Conservation (phyloP, 2,329 filamentous ascomycete species). For the Hypoxylon sp. region DNA sequence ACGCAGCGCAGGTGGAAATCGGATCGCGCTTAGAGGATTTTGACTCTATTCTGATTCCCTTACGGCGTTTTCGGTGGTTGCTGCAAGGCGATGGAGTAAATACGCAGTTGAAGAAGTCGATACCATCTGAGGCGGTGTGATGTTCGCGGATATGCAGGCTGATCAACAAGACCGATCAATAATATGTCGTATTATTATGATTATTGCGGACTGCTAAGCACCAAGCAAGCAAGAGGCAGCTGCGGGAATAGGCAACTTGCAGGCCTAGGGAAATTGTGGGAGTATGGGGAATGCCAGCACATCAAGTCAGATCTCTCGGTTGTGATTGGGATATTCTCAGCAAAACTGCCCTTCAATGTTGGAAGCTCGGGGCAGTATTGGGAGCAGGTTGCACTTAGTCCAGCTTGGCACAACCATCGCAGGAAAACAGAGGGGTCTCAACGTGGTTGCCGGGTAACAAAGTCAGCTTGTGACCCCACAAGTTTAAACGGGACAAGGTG, state of each 20-base stretch:
- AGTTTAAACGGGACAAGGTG: slow-evolving; percentile 16
- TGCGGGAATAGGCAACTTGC: slow-evolving; percentile 28
- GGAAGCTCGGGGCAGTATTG: slow-evolving; percentile 39
- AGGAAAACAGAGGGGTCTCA: slow-evolving; percentile 47
- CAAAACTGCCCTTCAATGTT: slow-evolving; percentile 32
- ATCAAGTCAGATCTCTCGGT: slow-evolving; percentile 41
- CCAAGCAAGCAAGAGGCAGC: slow-evolving; percentile 22
- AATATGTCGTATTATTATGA: slow-evolving; percentile 43
- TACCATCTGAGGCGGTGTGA: slow-evolving; percentile 45
- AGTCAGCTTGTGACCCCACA: slow-evolving; percentile 22
- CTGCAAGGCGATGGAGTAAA: slow-evolving; percentile 46
- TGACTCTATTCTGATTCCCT: slow-evolving; percentile 36
- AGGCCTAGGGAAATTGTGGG: slow-evolving; percentile 20
- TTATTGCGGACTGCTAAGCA: slow-evolving; percentile 33
- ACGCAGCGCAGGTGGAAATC: slow-evolving; percentile 39
- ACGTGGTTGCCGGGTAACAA: slow-evolving; percentile 51
- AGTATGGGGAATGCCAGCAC: slow-evolving; percentile 42
- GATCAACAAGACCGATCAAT: slow-evolving; percentile 43
- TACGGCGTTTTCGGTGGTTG: slow-evolving; percentile 35
- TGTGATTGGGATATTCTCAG: slow-evolving; percentile 38
- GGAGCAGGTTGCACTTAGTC: slow-evolving; percentile 29
- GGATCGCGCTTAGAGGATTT: slow-evolving; percentile 27
- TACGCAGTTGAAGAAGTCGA: slow-evolving; percentile 36
- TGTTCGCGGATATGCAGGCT: slow-evolving; percentile 34
- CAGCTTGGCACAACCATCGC: slow-evolving; percentile 39